Conservation (phyloP, 768 basidiomycete species). For the Trametes cubensis region DNA sequence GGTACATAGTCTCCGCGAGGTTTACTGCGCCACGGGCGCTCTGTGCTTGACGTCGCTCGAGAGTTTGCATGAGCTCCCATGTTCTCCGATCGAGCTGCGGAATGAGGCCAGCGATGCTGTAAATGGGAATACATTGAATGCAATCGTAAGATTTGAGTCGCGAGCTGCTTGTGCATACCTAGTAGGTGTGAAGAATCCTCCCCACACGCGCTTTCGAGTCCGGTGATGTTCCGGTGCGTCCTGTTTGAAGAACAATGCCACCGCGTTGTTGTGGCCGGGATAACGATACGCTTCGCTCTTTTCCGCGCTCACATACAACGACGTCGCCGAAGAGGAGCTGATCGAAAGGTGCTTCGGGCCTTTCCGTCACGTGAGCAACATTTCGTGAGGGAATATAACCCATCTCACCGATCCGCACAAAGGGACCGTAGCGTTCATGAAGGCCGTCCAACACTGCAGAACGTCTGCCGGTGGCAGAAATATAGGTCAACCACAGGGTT, state of each 20-base stretch:
- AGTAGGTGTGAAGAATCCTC: slow-evolving; percentile 31
- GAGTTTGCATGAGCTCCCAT: slow-evolving; percentile 15
- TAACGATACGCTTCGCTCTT: slow-evolving; percentile 36
- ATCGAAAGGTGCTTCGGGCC: slow-evolving; percentile 29
- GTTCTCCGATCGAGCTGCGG: slow-evolving; percentile 17
- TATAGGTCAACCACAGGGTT: slow-evolving; percentile 6
- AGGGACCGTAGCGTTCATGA: slow-evolving; percentile 19
- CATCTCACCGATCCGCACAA: slow-evolving; percentile 14
- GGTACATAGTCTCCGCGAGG: slow-evolving; percentile 20
- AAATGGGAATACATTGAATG: background rate
- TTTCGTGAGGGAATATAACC: too few species aligned
- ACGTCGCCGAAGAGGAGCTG: slow-evolving; percentile 28
- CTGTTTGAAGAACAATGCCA: slow-evolving; percentile 36
- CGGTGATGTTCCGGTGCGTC: slow-evolving; percentile 29
- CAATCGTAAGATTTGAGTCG: too few species aligned
- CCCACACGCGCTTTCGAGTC: slow-evolving; percentile 33
- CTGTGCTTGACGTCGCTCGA: slow-evolving; percentile 9
- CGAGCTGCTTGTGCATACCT: slow-evolving; percentile 24
- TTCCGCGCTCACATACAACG: slow-evolving; percentile 32
- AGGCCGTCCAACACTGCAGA: background rate
- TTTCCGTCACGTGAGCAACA: too few species aligned
- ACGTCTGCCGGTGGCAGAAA: slow-evolving; percentile 9
- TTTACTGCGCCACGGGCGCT: slow-evolving; percentile 22
- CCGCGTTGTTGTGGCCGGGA: slow-evolving; percentile 19
- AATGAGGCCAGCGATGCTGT: slow-evolving; percentile 1